Evolutionary conservation across 371 early-diverging fungal species (phyloP), one percentile per base, ranked within the genome.

Genomic region (Mucor saturninus): DNA sequence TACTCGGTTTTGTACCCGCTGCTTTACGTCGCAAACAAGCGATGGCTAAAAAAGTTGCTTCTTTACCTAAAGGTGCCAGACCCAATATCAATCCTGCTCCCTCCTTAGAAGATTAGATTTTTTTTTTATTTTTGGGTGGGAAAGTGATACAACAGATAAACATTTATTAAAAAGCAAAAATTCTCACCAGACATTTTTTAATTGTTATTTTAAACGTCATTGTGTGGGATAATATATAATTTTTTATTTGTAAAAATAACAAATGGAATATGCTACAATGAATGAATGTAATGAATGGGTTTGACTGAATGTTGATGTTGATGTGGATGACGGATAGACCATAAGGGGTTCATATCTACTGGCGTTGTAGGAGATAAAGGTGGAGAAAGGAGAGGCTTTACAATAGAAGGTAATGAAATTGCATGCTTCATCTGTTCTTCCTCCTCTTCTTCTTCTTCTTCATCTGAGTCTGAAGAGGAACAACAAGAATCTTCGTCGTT

Each of bases 1-100:
- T 84, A n/a, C 72, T 85, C 1, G 73, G 72, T 28, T 74, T 88
- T 53, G 88, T 88, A n/a, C 88, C 88, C 10, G 81, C 85, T 38
- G 72, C 86, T 13, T 61, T 88, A 53, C 80, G 84, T 60, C 78
- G 85, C 21, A 87, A 86, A 53, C 81, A 85, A 43, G 74, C 74
- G 2, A 64, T 67, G 2, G 67, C 77, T 55, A 71, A 77, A 60
- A 70, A 78, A 64, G 63, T 62, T 62, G 76, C 77, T 39, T 58
- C 78, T 61, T 49, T 79, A 61, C 69, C 86, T 7, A 80, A 80
- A 69, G 77, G 64, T 50, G 75, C 73, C 57, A 71, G 70, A 55
- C 73, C 80, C 11, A 51, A 55, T 52, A 79, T 85, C 59, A 82
- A 85, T 60, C 78, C 81, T 45, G 81, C 85, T 15, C 85, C 86